Evolutionary conservation across 805 yeast species (phyloP), one percentile per base, ranked within the genome.

Genomic region (Metschnikowia henanensis): DNA sequence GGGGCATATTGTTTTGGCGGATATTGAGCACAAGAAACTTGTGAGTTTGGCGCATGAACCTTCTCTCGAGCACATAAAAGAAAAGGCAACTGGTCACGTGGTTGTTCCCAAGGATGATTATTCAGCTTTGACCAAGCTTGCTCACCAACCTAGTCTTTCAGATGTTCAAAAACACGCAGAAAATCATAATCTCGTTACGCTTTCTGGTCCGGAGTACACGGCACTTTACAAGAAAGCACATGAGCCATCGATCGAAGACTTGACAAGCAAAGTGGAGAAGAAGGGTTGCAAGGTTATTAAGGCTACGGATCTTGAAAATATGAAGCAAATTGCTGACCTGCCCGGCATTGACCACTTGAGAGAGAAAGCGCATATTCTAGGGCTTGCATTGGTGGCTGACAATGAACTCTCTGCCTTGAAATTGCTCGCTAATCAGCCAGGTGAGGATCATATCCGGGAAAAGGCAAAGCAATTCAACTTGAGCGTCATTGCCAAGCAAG

Each of bases 91-190:
- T 3, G 60, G 58, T 5, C 52, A 53, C 30, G 37, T 30, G 2
- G 49, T 61, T 10, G 30, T 63, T 3, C 37, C 59, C 2, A 23
- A 39, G 1, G 37, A 46, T 2, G 62, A 60, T 2, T 49, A 41
- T 23, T 35, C 43, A 1, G 16, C 35, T 0, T 49, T 67, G 38
- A 35, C 38, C 6, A 40, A 43, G 7, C 43, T 35, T 10, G 56
- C 56, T 0, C 35, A 39, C 13, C 47, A 46, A 9, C 63, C 62
- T 21, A 51, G 59, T 15, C 56, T 67, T 25, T 60, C 59, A 17
- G 70, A 64, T 29, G 61, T 70, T 5, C 64, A 68, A 37, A 45
- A 52, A 12, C 62, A 61, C 12, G 73, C 73, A 1, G 72, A 66
- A 37, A 59, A 44, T n/a, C 60, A 57, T 33, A 58, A 59, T 12